Evolutionary conservation across 2,329 filamentous ascomycete genomes (phyloP), one percentile per base, ranked within the genome.

Genomic region (Penicillium griseofulvum): DNA sequence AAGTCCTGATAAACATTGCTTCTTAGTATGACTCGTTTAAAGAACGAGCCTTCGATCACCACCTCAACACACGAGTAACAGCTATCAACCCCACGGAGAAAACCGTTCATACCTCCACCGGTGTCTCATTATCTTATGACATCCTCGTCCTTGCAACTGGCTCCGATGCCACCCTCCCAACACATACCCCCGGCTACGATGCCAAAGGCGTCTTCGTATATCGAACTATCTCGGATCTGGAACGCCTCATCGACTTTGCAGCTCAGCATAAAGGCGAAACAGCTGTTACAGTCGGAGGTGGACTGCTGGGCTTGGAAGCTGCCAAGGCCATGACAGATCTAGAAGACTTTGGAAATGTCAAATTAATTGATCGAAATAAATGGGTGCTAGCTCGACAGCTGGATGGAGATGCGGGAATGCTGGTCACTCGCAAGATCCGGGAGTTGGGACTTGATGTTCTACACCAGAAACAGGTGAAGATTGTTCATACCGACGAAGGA

Each of bases 241-340:
- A 91, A 68, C 83, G 81, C 41, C 81, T 96, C 4, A 95, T 96
- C 54, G 77, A 80, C 1, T 96, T 88, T 67, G 85, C 90, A 0
- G 80, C 83, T 1, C 77, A 79, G 11, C 83, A 84, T 51, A 88
- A 85, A 63, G 89, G 85, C 5, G 84, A 86, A 2, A 82, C 83
- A 2, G 91, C 89, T 0, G 83, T 86, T 5, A 90, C 94, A 0
- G 89, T 96, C 4, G 91, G 91, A 24, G 91, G 91, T 49, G 91
- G 91, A 0, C 74, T 97, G 24, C 80, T 96, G 0, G 91, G 91
- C 0, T 82, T 97, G 0, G 91, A 96, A 75, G 91, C 91, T 2
- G 91, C 90, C 33, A 94, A 96, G 66, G 91, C 91, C 2, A 91
- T 96, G 89, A 87, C 92, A 78, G 91, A 96, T 68, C 77, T 96